Evolutionary conservation across 805 yeast genomes (phyloP).

Genomic region (Dipodascus geniculatus): DNA sequence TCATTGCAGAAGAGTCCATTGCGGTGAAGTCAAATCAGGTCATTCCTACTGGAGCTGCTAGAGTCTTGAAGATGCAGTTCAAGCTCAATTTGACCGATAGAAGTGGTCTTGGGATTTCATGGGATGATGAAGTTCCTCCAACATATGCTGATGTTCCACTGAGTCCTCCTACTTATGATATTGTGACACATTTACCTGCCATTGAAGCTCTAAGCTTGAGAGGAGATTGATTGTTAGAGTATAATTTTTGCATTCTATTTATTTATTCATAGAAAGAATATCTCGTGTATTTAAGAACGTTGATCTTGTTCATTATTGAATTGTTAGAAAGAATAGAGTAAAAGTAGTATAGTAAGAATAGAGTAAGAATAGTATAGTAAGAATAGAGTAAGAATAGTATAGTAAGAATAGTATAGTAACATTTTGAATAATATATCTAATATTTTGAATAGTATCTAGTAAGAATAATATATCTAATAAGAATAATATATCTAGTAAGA

Average conservation of each 20-base stretch:
- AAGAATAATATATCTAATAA: too few relatives aligned
- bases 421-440: too few relatives aligned
- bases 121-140: constrained; percentile 99
- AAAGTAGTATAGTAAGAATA: too few relatives aligned
- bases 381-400: too few relatives aligned
- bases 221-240: too few relatives aligned
- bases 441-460: too few relatives aligned
- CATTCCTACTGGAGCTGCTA: constrained; percentile 73
- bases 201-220: constrained; percentile 13
- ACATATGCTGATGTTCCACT: constrained; percentile 78
- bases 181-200: constrained; percentile 17
- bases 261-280: not conserved
- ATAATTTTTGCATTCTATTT: not conserved
- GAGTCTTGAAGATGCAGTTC: constrained; percentile 92
- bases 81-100: constrained; percentile 74
- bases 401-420: too few relatives aligned
- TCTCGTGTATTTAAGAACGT: not conserved
- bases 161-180: constrained; percentile 74
- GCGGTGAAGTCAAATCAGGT: constrained; percentile 21
- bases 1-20: constrained; percentile 77
- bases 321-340: too few relatives aligned
- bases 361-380: too few relatives aligned
- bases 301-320: too few relatives aligned
- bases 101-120: constrained; percentile 89
- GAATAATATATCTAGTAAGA: too few relatives aligned